Conservation (phyloP, 2,329 filamentous ascomycete genomes). For the Emergomyces pasteurianus region DNA sequence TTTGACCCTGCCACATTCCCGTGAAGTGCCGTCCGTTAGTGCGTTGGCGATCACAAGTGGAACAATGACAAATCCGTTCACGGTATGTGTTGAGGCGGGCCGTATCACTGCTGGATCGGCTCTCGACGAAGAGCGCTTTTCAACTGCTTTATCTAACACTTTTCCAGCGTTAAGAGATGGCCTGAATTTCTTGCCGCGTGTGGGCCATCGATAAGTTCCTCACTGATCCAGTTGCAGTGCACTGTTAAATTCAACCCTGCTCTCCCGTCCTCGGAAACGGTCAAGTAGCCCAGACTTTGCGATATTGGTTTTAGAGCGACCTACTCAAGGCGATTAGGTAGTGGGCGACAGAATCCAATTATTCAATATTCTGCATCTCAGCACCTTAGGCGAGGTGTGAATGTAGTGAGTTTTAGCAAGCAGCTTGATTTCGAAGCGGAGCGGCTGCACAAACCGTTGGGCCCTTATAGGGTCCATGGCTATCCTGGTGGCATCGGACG, state of each 20-base stretch:
- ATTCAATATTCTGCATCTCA: slow-evolving; percentile 7
- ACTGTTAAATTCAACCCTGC: slow-evolving; percentile 4
- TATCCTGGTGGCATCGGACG: background rate
- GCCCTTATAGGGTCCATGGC: slow-evolving; percentile 5
- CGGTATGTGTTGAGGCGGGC: background rate
- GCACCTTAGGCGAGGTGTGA: slow-evolving; percentile 2
- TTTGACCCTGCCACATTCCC: background rate
- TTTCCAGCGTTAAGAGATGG: slow-evolving; percentile 4
- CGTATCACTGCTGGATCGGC: slow-evolving; percentile 5
- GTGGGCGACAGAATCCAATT: slow-evolving; percentile 6
- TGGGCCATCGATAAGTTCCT: slow-evolving; percentile 2
- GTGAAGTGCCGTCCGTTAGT: background rate
- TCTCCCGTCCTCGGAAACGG: slow-evolving; percentile 3
- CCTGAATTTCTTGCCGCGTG: slow-evolving; percentile 3
- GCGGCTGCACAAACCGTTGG: slow-evolving; percentile 8
- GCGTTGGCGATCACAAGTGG: slow-evolving; percentile 1
- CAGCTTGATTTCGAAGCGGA: slow-evolving; percentile 6
- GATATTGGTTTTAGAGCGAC: background rate
- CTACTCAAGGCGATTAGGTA: slow-evolving; percentile 3
- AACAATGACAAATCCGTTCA: background rate
- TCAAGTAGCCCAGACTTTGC: background rate
- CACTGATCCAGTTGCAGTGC: slow-evolving; percentile 5
- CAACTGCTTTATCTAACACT: slow-evolving; percentile 5
- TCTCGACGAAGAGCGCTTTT: slow-evolving; percentile 4
- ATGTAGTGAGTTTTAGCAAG: slow-evolving; percentile 1